Base-by-base conservation (phyloP, 192 early-diverging fungal species). In the Phycomyces blakesleeanus region DNA sequence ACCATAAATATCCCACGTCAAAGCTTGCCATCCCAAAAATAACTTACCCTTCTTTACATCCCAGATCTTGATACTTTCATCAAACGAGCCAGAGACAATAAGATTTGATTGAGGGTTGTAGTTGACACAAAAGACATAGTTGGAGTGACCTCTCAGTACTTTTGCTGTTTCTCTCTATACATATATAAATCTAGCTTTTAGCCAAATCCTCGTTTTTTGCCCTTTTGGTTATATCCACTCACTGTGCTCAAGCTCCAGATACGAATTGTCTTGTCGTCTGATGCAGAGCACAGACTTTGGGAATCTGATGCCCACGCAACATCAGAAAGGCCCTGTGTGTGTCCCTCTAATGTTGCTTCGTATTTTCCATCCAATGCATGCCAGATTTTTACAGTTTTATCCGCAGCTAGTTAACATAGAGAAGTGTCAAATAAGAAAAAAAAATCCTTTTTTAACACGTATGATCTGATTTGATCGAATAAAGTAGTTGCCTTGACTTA, bases 41-140 rank as follows among this genome's bases (percentile, higher is more conserved):
- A 38, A 55, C 25, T 16, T 71, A 85, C 93, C 94, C 52, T 85
- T 89, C 62, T 84, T 85, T 22, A 89, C 94, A 75, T 99, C 96
- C 96, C 97, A 99, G 37, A 98, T 93, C 25, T 91, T 82, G 55
- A 99, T 91, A 15, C 85, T 94, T 72, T 98, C 94, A 71, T 99
- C 97, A 79, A 97, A 98, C 16, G 93, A 96, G 58, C 97, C 97
- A 2, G 94, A 96, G 0, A 94, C 97, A 63, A 99, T 91, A 59
- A 98, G 72, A 59, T 92, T 96, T 12, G 90, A 90, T 55, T 89
- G 87, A 0, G 97, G 94, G 69, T 94, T 98, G 68, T 92, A 99
- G 77, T 95, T 93, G 18, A 98, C 95, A 69, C 93, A 96, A 71
- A 97, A 99, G 21, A 99, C 97, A 67, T 92, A 97, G 78, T 97